Evolutionary conservation across 2,329 filamentous ascomycete species (phyloP), one percentile per base, ranked within the genome.

Genomic region (Diplodia intermedia): DNA sequence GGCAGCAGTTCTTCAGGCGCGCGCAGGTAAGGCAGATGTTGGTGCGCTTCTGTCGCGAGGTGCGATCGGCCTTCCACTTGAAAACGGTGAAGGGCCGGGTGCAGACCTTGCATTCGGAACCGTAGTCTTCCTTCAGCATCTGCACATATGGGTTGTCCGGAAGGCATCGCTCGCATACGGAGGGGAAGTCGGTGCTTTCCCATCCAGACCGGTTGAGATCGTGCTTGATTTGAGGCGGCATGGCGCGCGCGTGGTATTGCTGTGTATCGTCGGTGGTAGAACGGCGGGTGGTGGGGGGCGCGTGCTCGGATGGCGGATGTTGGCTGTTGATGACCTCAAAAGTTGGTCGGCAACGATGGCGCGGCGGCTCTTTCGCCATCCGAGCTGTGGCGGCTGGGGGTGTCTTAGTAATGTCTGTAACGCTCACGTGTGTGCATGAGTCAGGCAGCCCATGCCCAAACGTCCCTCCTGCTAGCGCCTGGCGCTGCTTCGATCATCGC

Each of bases 121-220:
- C 95, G 75, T 96, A 90, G 79, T 99, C 94, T 77, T 98, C 93
- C 81, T 99, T 99, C 69, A 99, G 86, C 94, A 99, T 98, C 81
- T 98, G 95, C 53, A 99, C 95, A 76, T 97, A 99, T 1, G 94
- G 94, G 75, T 98, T 98, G 70, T 97, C 94, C 18, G 94, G 94
- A 2, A 99, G 87, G 79, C 95, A 99, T 76, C 90, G 93, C 81
- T 99, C 95, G 83, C 88, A 95, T 40, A 95, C 91, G 2, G 91
- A 94, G 9, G 92, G 92, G 75, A 95, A 93, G 79, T 95, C 92
- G 60, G 92, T 95, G 38, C 93, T 91, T 81, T 99, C 95, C 93
- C 94, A 97, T 69, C 95, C 95, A 20, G 93, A 95, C 66, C 95
- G 89, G 82, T 98, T 97, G 56, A 97, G 86, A 78, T 97, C 94